Evolutionary conservation across 2,329 filamentous ascomycete genomes (phyloP).

Genomic region (Claviceps humidiphila): DNA sequence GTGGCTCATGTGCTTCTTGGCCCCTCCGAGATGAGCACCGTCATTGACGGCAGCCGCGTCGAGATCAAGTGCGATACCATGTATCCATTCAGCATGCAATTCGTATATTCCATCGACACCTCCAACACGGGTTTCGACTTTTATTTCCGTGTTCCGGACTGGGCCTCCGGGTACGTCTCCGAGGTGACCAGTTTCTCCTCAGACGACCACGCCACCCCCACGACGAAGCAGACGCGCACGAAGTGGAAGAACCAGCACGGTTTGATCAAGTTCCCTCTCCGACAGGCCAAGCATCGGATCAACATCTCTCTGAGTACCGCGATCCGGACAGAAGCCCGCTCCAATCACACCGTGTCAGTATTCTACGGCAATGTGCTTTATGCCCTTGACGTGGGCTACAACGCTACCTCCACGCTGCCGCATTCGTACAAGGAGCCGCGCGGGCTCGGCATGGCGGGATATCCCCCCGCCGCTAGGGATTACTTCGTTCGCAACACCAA

Average conservation of each 20-base stretch:
- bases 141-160: conserved; percentile 17
- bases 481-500: conserved; percentile 20
- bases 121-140: conserved; percentile 14
- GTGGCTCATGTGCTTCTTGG: conserved; percentile 37
- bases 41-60: conserved; percentile 19
- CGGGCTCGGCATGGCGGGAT: conserved; percentile 7
- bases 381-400: conserved; percentile 23
- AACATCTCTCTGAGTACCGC: conserved; percentile 9
- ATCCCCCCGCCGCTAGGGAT: conserved; percentile 15
- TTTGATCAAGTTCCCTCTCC: conserved; percentile 11
- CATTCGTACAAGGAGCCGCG: conserved; percentile 10
- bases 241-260: conserved; percentile 9
- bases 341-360: conserved; percentile 25
- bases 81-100: conserved; percentile 26
- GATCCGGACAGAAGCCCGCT: conserved; percentile 12
- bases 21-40: conserved; percentile 28
- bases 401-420: conserved; percentile 12
- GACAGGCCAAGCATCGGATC: conserved; percentile 10
- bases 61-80: conserved; percentile 31
- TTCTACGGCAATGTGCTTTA: conserved; percentile 32
- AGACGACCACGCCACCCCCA: not conserved
- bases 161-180: conserved; percentile 5
- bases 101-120: conserved; percentile 15
- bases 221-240: not conserved
- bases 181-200: not conserved